Base-by-base conservation (phyloP, 257 asterid species). In the Salvia rosmarinus region DNA sequence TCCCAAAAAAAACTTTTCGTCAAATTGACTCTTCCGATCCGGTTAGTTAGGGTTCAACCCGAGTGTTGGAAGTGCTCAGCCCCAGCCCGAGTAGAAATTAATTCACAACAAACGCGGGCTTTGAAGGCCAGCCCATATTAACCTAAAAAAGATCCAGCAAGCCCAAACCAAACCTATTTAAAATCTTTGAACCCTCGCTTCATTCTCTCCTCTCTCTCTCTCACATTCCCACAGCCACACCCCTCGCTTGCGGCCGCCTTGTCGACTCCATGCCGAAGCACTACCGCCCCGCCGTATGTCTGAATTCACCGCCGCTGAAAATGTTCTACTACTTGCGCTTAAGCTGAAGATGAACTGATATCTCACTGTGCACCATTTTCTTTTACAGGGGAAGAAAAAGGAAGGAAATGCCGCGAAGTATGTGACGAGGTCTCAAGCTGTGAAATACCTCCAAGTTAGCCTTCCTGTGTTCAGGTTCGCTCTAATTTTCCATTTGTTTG, bases 401-500 rank as follows among this genome's bases (percentile, higher is more conserved):
- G 99, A 95, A 81, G 99, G 99, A 21, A 95, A 91, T 62, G 97
- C 95, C 1, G 98, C 99, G 40, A 88, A 88, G 61, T 95, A 88
- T 62, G 86, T 91, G 35, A 95, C 99, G 13, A 87, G 98, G 28
- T 85, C 98, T 10, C 96, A 89, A 77, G 93, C 96, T 12, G 88
- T 95, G 19, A 95, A 89, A 34, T 73, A 83, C 64, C 99, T 95
- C 37, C 98, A 95, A 88, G 80, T 88, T 81, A 85, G 90, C 70
- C 92, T 95, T 74, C 89, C 96, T 4, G 85, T 84, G 2, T 91
- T 91, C 95, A 95, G 99, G 98, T 94, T 56, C 44, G 12, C 17
- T 14, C 14, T 25, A 10, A 3, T 51, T 63, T 17, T 39, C 59
- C 63, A 23, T 47, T 39, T 46, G 2, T 64, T 72, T 71, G 56